Base-by-base conservation (phyloP, 2,329 filamentous ascomycete species). In the Periconia sp. region DNA sequence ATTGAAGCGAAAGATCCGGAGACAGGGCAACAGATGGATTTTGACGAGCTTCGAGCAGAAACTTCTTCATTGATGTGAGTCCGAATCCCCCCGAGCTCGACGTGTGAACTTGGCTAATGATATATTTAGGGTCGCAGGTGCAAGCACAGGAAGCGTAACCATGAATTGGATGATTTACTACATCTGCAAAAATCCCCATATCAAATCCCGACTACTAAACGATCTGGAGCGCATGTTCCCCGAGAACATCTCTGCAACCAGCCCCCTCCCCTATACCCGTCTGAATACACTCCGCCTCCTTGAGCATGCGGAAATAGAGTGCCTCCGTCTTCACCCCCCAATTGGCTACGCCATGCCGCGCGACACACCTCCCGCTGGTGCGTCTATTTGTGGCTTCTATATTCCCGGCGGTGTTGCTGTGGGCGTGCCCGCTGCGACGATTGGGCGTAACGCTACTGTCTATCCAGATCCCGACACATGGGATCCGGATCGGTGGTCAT, bases 131-230 rank as follows among this genome's bases (percentile, higher is more conserved):
- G 50, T 53, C 16, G 50, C 50, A 6, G 50, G 47, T 12, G 50
- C 50, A 4, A 43, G 36, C 30, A 53, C 50, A 5, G 47, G 50
- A 18, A 50, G 46, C 22, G 50, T 53, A 11, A 53, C 50, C 8
- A 50, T 53, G 43, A 53, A 43, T 26, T 53, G 50, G 47, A 53
- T 53, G 47, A 48, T 40, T 6, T 53, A 53, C 43, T 53, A 53
- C 35, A 37, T 53, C 16, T 48, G 43, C 43, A 50, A 50, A 21
- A 46, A 50, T 15, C 43, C 50, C 1, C n/a, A 13, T 2, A 36
- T 48, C 35, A 47, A 43, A 39, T 11, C 33, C 8, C 40, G 37
- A n/a, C 39, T 50, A 28, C 9, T 45, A 16, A 29, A 21, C 11
- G 41, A 49, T 5, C 45, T 52, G 15, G 49, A 52, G 31, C 10